These are phyloP conservation scores for Coelastrella sp. DNA, from an alignment of 139 green algal genomes.

Conservation along the genomic window DNA sequence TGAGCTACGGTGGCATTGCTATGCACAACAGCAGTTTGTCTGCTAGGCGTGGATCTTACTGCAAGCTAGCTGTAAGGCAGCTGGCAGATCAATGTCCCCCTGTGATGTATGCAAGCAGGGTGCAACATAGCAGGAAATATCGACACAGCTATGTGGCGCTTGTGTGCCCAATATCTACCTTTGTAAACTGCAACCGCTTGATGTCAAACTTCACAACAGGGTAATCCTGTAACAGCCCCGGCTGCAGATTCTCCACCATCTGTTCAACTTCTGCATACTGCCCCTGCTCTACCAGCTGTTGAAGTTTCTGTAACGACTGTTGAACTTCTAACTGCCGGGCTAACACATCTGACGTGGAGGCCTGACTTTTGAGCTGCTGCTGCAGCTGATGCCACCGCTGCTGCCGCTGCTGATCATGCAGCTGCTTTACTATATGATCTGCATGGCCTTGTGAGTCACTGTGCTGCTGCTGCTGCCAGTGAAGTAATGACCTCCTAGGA, in stretches of 20 bases:
- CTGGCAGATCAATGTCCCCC: neutral
- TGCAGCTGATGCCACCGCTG: constrained; percentile 44
- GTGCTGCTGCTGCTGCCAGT: constrained; percentile 7
- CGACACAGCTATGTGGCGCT: neutral
- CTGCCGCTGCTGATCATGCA: neutral
- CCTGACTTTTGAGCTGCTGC: constrained; percentile 27
- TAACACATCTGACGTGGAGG: neutral
- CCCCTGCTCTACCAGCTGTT: neutral
- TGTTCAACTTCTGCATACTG: constrained; percentile 4
- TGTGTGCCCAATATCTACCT: neutral
- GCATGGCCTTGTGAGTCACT: neutral
- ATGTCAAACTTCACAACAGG: constrained; percentile 47
- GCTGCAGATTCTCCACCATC: constrained; percentile 17
- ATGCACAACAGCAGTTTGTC: constrained; percentile 30
- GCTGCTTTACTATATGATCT: neutral
- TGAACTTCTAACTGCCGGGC: neutral
- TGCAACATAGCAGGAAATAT: neutral
- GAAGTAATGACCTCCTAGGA: neutral
- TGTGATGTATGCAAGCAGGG: too few species aligned
- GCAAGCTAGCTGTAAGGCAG: constrained; percentile 45
- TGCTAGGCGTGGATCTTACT: constrained; percentile 48
- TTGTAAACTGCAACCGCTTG: constrained; percentile 45
- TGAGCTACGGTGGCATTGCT: constrained; percentile 4
- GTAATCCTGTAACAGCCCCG: constrained; percentile 30
- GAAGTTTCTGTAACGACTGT: constrained; percentile 8